phyloP scores from a whole-genome alignment of 305 asterid species.

The Fraxinus albicans region DNA sequence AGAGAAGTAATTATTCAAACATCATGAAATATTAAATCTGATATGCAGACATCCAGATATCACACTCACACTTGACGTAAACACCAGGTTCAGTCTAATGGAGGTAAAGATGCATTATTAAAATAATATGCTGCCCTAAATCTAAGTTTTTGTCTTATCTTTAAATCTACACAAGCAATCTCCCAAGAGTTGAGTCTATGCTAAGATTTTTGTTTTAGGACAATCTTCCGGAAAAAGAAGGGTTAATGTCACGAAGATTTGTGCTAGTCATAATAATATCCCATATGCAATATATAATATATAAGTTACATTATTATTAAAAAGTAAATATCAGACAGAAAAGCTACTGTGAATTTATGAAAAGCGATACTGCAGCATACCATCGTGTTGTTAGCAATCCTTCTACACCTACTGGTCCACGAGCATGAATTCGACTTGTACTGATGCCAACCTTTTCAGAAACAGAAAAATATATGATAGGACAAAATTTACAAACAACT shows the following conservation, averaged over 20 bases:
- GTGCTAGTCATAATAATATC: background rate
- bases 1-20: background rate
- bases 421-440: slow-evolving; percentile 69
- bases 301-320: background rate
- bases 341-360: background rate
- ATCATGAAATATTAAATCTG: background rate
- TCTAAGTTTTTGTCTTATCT: background rate
- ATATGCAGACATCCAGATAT: background rate
- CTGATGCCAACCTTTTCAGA: slow-evolving; percentile 59
- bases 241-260: background rate
- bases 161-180: background rate
- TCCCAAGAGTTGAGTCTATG: background rate
- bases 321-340: background rate
- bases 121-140: background rate
- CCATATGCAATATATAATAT: background rate
- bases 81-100: background rate
- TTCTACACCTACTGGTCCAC: slow-evolving; percentile 78
- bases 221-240: background rate
- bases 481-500: slow-evolving; percentile 13
- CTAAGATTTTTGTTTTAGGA: background rate
- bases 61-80: background rate
- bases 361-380: slow-evolving; percentile 21
- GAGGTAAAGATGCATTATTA: background rate
- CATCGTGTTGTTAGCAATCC: slow-evolving; percentile 64
- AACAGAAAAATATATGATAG: background rate